Percentiles rank a stretch among this genome's conserved stretches.
phyloP scores from a whole-genome alignment of 208 protist species.

The Crithidia sp. region DNA sequence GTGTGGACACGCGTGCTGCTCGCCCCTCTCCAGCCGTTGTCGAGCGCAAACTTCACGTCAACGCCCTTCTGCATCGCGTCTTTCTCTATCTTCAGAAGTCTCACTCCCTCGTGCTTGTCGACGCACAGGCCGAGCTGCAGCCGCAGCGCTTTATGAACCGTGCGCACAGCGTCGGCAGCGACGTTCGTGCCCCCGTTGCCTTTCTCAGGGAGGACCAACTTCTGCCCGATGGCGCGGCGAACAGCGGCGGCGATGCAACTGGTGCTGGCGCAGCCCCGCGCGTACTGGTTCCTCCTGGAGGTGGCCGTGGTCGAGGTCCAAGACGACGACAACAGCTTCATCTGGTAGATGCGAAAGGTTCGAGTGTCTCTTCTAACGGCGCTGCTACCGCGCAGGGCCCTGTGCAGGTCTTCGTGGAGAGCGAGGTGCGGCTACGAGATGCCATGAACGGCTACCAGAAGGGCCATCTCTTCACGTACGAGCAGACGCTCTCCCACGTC shows the following conservation, averaged over 20 bases:
- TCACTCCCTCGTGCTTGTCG: constrained; percentile 49
- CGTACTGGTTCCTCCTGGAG: not conserved
- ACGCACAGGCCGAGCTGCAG: constrained; percentile 44
- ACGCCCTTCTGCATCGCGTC: constrained; percentile 64
- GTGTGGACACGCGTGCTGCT: not conserved
- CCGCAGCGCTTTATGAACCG: constrained; percentile 62
- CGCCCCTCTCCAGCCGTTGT: constrained; percentile 18
- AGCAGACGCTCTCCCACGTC: constrained; percentile 49
- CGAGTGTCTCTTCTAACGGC: too few relatives aligned
- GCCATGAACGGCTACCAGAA: constrained; percentile 69
- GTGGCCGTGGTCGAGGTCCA: not conserved
- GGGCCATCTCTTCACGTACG: constrained; percentile 52
- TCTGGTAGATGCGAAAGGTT: not conserved
- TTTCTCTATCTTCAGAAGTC: constrained; percentile 66
- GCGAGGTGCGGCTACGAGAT: constrained; percentile 42
- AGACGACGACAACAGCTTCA: not conserved
- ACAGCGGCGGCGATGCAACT: not conserved
- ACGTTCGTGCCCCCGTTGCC: constrained; percentile 8
- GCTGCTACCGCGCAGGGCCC: not conserved
- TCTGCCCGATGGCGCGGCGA: not conserved
- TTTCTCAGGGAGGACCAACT: constrained; percentile 24
- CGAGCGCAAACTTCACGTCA: constrained; percentile 53
- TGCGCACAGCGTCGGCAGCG: constrained; percentile 18
- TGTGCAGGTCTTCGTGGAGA: constrained; percentile 33
- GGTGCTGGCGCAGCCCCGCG: not conserved